Percentiles rank a stretch among this genome's conserved stretches.
phyloP scores from a whole-genome alignment of 2,329 filamentous ascomycete species.

The Beauveria sp. region DNA sequence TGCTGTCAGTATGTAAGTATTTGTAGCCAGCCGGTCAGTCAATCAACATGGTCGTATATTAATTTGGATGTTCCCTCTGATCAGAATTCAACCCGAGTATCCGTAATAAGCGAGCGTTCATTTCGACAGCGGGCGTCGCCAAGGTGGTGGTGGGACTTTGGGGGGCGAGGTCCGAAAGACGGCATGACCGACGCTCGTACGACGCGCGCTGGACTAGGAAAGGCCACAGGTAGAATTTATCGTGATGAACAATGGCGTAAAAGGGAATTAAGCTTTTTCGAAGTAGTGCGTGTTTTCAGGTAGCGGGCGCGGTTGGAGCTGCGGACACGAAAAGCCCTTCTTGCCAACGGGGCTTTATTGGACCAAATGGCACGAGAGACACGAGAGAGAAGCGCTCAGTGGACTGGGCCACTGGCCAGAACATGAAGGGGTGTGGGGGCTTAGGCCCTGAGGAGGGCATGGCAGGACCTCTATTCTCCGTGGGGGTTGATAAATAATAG shows the following conservation, averaged over 20 bases:
- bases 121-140: background rate
- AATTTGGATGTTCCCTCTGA: background rate
- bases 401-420: too few relatives aligned
- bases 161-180: background rate
- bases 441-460: background rate
- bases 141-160: background rate
- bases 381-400: background rate
- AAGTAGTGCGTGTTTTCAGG: background rate
- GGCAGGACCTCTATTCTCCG: background rate
- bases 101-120: background rate
- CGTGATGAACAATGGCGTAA: background rate
- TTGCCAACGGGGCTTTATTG: background rate
- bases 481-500: background rate
- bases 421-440: background rate
- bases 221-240: background rate
- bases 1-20: background rate
- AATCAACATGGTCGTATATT: background rate
- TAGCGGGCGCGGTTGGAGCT: background rate
- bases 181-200: conserved; percentile 9
- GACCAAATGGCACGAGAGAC: background rate
- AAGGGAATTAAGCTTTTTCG: background rate
- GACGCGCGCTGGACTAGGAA: background rate
- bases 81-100: background rate
- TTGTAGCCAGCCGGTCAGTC: background rate
- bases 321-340: background rate